Evolutionary conservation across 2,329 filamentous ascomycete genomes (phyloP).

Genomic region (Fusarium citri): DNA sequence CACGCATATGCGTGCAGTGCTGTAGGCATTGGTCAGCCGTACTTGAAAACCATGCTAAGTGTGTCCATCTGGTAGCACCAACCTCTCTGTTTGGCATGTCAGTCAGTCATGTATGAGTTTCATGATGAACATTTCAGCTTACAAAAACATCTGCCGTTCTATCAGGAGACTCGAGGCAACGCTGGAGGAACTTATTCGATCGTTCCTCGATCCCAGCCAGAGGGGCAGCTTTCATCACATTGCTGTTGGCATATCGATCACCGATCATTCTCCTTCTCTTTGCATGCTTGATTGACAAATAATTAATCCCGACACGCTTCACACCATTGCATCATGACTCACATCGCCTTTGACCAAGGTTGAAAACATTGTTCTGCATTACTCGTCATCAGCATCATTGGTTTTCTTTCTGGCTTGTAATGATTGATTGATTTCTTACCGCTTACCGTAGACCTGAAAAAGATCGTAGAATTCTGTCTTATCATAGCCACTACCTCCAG

Average conservation of each 20-base stretch:
- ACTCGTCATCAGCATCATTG: constrained; percentile 5
- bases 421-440: constrained; percentile 53
- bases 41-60: not conserved
- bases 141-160: constrained; percentile 72
- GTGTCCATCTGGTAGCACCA: constrained; percentile 16
- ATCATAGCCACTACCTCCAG: constrained; percentile 71
- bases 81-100: constrained; percentile 46
- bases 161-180: constrained; percentile 60
- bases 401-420: not conserved
- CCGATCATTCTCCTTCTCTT: constrained; percentile 72
- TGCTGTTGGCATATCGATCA: constrained; percentile 76
- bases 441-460: constrained; percentile 67
- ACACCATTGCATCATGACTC: constrained; percentile 38
- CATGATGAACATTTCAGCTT: constrained; percentile 34
- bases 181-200: constrained; percentile 65
- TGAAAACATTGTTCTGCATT: constrained; percentile 68
- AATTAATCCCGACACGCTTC: not conserved
- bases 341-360: constrained; percentile 66
- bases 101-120: constrained; percentile 20
- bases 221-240: constrained; percentile 67
- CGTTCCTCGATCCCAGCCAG: constrained; percentile 69
- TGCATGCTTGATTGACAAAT: constrained; percentile 64
- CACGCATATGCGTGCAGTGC: constrained; percentile 74
- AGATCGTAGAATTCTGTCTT: constrained; percentile 74
- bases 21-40: constrained; percentile 39